Conservation (phyloP, 805 yeast genomes). For the Candida pseudoglaebosa region DNA sequence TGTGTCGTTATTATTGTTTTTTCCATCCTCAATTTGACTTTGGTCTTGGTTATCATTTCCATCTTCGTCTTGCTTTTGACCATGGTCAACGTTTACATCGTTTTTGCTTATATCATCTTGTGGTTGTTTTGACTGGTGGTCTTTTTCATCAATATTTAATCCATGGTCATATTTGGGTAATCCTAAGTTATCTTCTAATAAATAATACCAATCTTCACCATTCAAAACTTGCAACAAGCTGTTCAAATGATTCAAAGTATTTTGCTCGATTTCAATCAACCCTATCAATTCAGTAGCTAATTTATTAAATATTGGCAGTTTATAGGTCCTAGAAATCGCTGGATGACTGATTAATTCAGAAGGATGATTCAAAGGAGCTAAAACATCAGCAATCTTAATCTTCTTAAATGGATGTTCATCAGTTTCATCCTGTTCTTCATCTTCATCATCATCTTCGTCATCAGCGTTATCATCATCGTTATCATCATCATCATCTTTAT, state of each 20-base stretch:
- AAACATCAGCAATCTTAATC: slow-evolving; percentile 40
- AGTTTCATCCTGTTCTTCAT: slow-evolving; percentile 17
- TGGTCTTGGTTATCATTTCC: slow-evolving; percentile 9
- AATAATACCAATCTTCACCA: slow-evolving; percentile 78
- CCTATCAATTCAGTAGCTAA: slow-evolving; percentile 73
- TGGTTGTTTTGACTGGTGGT: slow-evolving; percentile 3
- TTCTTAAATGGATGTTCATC: slow-evolving; percentile 26
- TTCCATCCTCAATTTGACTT: slow-evolving; percentile 17
- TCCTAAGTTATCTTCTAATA: slow-evolving; percentile 60
- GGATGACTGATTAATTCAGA: slow-evolving; percentile 72
- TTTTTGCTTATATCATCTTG: slow-evolving; percentile 1
- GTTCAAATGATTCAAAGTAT: slow-evolving; percentile 65
- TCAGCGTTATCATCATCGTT: slow-evolving; percentile 10
- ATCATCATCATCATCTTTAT: slow-evolving; percentile 8
- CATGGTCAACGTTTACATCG: slow-evolving; percentile 5
- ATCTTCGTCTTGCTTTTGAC: slow-evolving; percentile 4
- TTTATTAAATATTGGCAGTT: slow-evolving; percentile 43
- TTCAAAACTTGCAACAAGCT: slow-evolving; percentile 72
- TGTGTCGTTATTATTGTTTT: slow-evolving; percentile 3
- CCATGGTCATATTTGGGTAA: slow-evolving; percentile 71
- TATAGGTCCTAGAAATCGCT: slow-evolving; percentile 64
- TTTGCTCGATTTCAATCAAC: slow-evolving; percentile 77
- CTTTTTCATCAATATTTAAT: slow-evolving; percentile 21
- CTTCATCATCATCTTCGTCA: slow-evolving; percentile 12
- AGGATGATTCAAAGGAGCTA: slow-evolving; percentile 79